A percentile compares a stretch with the other conserved stretches of the same genome.
Evolutionary conservation across 2,329 filamentous ascomycete genomes (phyloP).

Genomic region (Thielaviopsis musarum): DNA sequence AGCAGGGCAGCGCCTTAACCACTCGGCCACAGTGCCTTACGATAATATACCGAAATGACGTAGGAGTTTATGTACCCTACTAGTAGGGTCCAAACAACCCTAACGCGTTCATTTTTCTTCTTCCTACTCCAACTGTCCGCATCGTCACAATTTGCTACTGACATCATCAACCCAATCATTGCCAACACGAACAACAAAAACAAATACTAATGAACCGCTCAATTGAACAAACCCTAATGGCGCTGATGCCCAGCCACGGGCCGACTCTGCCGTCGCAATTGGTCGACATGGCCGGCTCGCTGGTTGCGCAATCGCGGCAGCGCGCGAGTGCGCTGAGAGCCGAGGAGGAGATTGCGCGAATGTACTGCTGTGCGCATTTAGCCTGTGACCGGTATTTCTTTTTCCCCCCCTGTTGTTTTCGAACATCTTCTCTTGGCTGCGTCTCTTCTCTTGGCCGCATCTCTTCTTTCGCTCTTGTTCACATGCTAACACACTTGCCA

Average conservation of each 20-base stretch:
- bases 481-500: not conserved
- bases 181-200: conserved; percentile 4
- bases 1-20: no score
- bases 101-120: no score
- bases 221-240: conserved; percentile 56
- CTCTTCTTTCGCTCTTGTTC: not conserved
- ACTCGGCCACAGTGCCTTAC: no score
- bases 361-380: conserved; percentile 72
- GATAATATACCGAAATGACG: no score
- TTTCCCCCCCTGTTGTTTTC: no score
- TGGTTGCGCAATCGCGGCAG: conserved; percentile 66
- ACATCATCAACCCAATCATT: not conserved
- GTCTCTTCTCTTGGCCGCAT: conserved; percentile 1
- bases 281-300: conserved; percentile 50
- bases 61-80: no score
- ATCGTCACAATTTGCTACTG: no score
- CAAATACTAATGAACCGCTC: conserved; percentile 47
- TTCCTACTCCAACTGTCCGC: no score
- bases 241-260: conserved; percentile 56
- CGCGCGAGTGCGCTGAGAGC: conserved; percentile 62
- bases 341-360: conserved; percentile 75
- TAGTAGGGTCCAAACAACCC: no score
- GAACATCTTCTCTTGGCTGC: no score
- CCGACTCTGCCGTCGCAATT: conserved; percentile 51
- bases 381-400: conserved; percentile 60